A percentile compares a stretch with the other conserved stretches of the same genome.
Evolutionary conservation across 2,329 filamentous ascomycete species (phyloP).

Genomic region (Chaetomium sp.): DNA sequence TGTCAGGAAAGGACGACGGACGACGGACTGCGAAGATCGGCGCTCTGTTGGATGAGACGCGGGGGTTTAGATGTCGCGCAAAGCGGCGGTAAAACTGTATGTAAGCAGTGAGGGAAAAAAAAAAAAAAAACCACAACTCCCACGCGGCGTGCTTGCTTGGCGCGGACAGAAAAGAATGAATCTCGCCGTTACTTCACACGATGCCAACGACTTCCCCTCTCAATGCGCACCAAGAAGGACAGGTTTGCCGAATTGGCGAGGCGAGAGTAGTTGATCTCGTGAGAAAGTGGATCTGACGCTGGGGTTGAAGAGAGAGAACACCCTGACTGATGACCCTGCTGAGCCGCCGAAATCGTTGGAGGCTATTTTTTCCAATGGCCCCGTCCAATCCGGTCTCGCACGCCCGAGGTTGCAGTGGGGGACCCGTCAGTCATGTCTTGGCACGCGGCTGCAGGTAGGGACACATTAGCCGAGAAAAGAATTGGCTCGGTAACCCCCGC

Average conservation of each 20-base stretch:
- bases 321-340: background rate
- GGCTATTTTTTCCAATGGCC: constrained; percentile 16
- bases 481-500: constrained; percentile 14
- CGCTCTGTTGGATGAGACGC: constrained; percentile 10
- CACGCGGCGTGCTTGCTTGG: constrained; percentile 13
- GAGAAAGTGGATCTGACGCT: constrained; percentile 26
- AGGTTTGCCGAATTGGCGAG: constrained; percentile 13
- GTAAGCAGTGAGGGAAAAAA: constrained; percentile 20
- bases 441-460: constrained; percentile 12
- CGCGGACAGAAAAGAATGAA: constrained; percentile 18
- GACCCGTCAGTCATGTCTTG: constrained; percentile 11
- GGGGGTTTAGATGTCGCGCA: background rate
- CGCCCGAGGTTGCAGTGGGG: constrained; percentile 13
- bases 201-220: constrained; percentile 15
- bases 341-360: constrained; percentile 10
- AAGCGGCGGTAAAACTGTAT: constrained; percentile 4
- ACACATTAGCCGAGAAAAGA: constrained; percentile 22
- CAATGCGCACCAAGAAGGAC: constrained; percentile 16
- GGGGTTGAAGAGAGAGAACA: constrained; percentile 9
- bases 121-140: constrained; percentile 20
- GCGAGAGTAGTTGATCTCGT: constrained; percentile 14
- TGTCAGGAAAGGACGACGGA: background rate
- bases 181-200: background rate
- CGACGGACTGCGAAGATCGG: constrained; percentile 14
- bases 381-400: constrained; percentile 29